Conservation (phyloP, 148 eudicot genomes). For the Rhododendron ovatum region DNA sequence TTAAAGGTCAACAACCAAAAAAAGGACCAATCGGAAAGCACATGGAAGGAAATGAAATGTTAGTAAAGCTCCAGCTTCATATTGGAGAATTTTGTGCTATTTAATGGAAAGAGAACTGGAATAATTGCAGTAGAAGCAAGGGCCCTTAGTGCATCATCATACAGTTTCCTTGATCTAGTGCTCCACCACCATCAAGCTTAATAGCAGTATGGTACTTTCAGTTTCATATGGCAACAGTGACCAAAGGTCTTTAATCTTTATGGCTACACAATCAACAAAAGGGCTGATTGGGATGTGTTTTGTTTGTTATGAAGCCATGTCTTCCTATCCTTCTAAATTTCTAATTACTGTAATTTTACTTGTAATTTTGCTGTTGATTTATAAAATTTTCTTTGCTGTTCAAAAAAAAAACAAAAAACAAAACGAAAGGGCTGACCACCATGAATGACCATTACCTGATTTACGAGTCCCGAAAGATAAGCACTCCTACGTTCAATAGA, state of each 20-base stretch:
- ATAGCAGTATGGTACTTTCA: not conserved
- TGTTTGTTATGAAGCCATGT: no score
- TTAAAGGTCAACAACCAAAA: not conserved
- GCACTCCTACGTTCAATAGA: conserved; percentile 59
- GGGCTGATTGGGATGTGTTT: not conserved
- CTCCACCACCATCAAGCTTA: not conserved
- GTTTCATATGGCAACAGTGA: not conserved
- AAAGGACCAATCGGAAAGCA: not conserved
- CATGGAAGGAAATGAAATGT: not conserved
- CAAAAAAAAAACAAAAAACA: no score
- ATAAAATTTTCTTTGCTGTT: no score
- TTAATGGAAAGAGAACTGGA: not conserved
- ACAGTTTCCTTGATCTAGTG: not conserved
- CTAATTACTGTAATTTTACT: no score
- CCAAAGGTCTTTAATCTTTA: not conserved
- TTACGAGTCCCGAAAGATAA: conserved; percentile 44
- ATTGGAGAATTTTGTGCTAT: not conserved
- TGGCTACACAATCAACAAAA: not conserved
- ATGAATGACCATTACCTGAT: conserved; percentile 46
- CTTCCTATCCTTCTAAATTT: no score
- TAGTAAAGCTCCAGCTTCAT: not conserved
- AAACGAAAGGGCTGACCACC: not conserved
- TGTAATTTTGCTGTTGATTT: no score
- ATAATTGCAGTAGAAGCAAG: not conserved
- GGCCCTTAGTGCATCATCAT: not conserved